Evolutionary conservation across 495 filamentous ascomycete genomes (phyloP).

Genomic region (Penicillium daleae): DNA sequence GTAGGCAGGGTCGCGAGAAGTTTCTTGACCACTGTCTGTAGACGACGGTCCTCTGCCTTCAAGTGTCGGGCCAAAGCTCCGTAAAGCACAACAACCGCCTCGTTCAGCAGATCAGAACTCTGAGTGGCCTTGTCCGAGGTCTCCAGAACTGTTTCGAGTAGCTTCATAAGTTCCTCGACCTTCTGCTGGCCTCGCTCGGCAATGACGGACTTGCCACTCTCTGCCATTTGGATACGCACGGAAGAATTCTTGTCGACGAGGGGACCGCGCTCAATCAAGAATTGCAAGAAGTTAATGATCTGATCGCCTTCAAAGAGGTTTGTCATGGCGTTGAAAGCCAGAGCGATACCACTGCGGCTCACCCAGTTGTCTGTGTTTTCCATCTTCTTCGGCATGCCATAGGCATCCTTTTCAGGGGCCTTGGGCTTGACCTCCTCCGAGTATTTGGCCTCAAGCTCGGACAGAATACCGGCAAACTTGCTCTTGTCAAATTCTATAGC

Average conservation of each 20-base stretch:
- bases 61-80: constrained; percentile 90
- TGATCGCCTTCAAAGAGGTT: constrained; percentile 65
- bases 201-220: constrained; percentile 82
- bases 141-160: constrained; percentile 83
- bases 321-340: constrained; percentile 82
- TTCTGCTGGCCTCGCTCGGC: constrained; percentile 74
- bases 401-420: constrained; percentile 81
- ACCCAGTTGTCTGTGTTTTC: constrained; percentile 90
- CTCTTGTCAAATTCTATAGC: constrained; percentile 61
- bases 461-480: constrained; percentile 60
- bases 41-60: constrained; percentile 75
- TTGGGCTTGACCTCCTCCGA: constrained; percentile 76
- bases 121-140: constrained; percentile 77
- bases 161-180: constrained; percentile 88
- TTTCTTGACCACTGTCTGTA: constrained; percentile 82
- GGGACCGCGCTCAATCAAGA: constrained; percentile 82
- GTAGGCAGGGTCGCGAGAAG: constrained; percentile 86
- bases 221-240: constrained; percentile 90
- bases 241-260: constrained; percentile 75
- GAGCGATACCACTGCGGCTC: constrained; percentile 79
- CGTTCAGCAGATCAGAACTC: constrained; percentile 83
- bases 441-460: constrained; percentile 69
- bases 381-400: constrained; percentile 86
- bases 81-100: constrained; percentile 96
- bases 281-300: constrained; percentile 76